Percentiles rank a stretch among this genome's conserved stretches.
Conservation (phyloP, 768 basidiomycete species). For the Pholiota conissans region DNA sequence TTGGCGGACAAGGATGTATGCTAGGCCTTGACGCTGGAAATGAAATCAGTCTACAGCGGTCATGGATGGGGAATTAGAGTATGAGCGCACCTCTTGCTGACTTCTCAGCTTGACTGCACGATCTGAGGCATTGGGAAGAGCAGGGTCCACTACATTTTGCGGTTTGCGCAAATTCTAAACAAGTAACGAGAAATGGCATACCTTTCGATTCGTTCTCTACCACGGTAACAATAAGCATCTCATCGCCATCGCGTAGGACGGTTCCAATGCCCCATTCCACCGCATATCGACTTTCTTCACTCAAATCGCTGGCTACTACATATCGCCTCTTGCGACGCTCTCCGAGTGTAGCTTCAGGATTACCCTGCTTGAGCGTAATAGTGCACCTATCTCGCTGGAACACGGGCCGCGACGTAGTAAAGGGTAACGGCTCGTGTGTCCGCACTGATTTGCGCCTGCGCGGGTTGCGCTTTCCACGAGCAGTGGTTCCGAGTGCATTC, state of each 20-base stretch:
- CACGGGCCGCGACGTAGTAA: constrained; percentile 71
- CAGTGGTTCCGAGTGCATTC: constrained; percentile 38
- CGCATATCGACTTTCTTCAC: constrained; percentile 92
- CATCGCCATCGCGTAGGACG: constrained; percentile 92
- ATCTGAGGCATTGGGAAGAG: constrained; percentile 71
- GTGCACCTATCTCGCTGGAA: constrained; percentile 94
- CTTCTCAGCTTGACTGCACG: constrained; percentile 76
- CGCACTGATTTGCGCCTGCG: constrained; percentile 63
- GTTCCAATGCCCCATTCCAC: constrained; percentile 99
- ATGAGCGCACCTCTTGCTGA: constrained; percentile 78
- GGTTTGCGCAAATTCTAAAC: constrained; percentile 4
- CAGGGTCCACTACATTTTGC: constrained; percentile 56
- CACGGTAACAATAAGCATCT: constrained; percentile 87
- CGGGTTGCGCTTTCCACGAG: constrained; percentile 42
- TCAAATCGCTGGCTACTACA: constrained; percentile 91
- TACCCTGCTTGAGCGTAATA: constrained; percentile 84
- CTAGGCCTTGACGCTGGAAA: constrained; percentile 78
- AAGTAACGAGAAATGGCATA: constrained; percentile 31
- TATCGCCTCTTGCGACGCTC: constrained; percentile 67
- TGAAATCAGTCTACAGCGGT: background rate
- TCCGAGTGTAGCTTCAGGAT: constrained; percentile 59
- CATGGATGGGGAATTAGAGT: background rate
- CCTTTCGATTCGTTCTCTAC: constrained; percentile 92
- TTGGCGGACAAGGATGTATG: constrained; percentile 88
- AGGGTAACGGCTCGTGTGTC: constrained; percentile 61